These are phyloP conservation scores for Fusarium vanettenii DNA, from an alignment of 2,329 filamentous ascomycete species.

Conservation along the genomic window DNA sequence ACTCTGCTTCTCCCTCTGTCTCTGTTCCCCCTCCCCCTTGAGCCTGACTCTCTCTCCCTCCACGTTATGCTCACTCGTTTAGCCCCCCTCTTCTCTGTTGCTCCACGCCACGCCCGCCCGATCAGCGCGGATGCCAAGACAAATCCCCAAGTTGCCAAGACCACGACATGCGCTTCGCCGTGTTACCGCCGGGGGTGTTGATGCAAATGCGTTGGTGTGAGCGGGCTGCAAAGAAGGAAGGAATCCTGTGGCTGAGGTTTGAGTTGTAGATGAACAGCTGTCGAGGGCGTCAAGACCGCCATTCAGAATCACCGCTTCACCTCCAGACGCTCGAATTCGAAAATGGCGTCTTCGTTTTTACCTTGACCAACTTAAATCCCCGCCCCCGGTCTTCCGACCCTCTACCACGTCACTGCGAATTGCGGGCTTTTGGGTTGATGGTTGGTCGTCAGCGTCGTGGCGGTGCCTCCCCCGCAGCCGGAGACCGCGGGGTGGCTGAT, in stretches of 20 bases:
- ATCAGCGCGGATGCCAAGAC: conserved; percentile 8
- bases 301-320: background rate
- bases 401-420: conserved; percentile 28
- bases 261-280: background rate
- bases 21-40: conserved; percentile 13
- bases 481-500: conserved; percentile 42
- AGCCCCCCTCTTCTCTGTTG: background rate
- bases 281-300: background rate
- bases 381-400: conserved; percentile 2
- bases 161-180: conserved; percentile 7
- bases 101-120: conserved; percentile 4
- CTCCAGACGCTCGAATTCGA: background rate
- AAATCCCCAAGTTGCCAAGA: conserved; percentile 5
- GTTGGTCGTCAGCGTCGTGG: conserved; percentile 19
- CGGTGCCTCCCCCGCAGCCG: conserved; percentile 23
- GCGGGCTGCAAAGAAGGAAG: background rate
- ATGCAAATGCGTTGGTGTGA: background rate
- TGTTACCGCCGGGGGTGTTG: conserved; percentile 11
- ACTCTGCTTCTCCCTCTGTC: background rate
- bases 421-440: conserved; percentile 12
- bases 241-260: background rate
- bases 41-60: conserved; percentile 19
- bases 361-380: conserved; percentile 12
- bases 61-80: background rate
- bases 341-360: background rate